These are phyloP conservation scores for Yarrowia bubula DNA, from an alignment of 805 yeast genomes.

Conservation along the genomic window DNA sequence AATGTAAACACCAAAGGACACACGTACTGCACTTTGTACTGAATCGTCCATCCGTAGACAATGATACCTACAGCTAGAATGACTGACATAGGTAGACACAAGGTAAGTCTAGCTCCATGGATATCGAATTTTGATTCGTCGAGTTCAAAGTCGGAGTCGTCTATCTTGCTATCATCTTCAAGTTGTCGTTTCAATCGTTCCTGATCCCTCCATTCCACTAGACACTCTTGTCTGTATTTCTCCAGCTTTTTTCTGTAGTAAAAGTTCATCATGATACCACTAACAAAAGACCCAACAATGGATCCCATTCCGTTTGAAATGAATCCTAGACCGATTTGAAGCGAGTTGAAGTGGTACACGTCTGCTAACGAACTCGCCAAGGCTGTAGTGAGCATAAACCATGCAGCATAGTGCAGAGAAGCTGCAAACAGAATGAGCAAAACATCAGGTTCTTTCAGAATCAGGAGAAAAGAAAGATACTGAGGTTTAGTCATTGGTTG, in stretches of 20 bases:
- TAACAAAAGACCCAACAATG: slow-evolving; percentile 53
- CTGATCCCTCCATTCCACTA: slow-evolving; percentile 32
- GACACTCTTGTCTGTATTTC: slow-evolving; percentile 28
- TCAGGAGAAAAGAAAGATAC: neutral
- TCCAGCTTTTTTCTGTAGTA: slow-evolving; percentile 41
- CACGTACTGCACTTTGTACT: slow-evolving; percentile 47
- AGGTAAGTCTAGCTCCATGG: slow-evolving; percentile 52
- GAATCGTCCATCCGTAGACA: slow-evolving; percentile 73
- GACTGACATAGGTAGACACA: slow-evolving; percentile 46
- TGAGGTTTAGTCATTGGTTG: neutral
- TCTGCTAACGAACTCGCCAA: slow-evolving; percentile 54
- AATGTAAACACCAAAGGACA: slow-evolving; percentile 59
- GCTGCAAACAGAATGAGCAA: slow-evolving; percentile 52
- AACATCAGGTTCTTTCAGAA: slow-evolving; percentile 41
- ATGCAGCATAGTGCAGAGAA: slow-evolving; percentile 62
- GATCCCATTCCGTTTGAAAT: slow-evolving; percentile 72
- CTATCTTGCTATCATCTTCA: neutral
- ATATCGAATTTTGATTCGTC: slow-evolving; percentile 50
- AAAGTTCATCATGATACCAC: slow-evolving; percentile 59
- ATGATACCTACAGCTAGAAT: slow-evolving; percentile 46
- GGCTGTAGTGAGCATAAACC: slow-evolving; percentile 69
- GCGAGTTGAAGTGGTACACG: slow-evolving; percentile 51
- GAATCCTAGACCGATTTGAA: slow-evolving; percentile 66
- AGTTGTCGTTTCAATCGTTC: neutral
- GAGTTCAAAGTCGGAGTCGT: neutral